phyloP scores from a whole-genome alignment of 148 eudicot genomes.

The Linanthus parryae region DNA sequence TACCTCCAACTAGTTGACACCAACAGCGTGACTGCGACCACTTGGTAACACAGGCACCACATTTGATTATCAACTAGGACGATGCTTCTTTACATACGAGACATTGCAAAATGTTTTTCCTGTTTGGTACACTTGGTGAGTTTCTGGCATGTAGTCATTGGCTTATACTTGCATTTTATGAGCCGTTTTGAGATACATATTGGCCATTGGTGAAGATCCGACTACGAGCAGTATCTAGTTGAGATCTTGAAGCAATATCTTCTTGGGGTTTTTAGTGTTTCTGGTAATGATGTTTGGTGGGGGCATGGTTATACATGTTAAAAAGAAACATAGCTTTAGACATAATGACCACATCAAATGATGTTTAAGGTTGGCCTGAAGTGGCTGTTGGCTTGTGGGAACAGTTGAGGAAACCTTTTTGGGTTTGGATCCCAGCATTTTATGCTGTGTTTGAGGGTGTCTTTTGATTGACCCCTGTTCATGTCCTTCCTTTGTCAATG shows the following conservation, averaged over 20 bases:
- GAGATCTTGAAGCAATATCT: neutral
- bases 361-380: neutral
- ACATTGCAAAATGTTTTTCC: neutral
- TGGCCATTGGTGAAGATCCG: neutral
- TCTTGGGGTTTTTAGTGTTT: neutral
- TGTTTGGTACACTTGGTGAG: neutral
- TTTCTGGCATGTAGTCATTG: neutral
- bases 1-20: no score
- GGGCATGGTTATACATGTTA: neutral
- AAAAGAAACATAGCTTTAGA: no score
- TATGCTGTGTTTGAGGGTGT: no score
- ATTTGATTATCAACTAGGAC: constrained; percentile 3
- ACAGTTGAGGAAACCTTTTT: no score
- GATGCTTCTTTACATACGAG: neutral
- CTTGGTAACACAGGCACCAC: neutral
- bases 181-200: neutral
- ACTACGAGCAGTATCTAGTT: neutral
- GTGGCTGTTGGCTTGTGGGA: no score
- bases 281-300: neutral
- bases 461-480: no score
- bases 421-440: no score
- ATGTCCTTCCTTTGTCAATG: no score
- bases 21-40: neutral
- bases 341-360: no score
- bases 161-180: neutral